Evolutionary conservation across 129 eudicot genomes (phyloP), one percentile per base, ranked within the genome.

Genomic region (Oenanthe sinensis): DNA sequence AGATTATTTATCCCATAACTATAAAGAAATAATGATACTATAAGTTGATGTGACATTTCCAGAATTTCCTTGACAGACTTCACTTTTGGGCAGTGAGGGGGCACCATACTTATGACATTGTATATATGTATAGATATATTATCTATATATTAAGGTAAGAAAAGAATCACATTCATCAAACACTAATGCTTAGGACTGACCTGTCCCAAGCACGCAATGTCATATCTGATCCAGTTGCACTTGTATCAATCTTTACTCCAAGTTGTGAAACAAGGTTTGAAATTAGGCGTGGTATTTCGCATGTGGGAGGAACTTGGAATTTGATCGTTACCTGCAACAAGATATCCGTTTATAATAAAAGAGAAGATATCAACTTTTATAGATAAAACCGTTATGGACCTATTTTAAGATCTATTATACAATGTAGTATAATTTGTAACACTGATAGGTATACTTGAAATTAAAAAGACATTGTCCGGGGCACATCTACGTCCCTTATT

Each of bases 181-280:
- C 72, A 55, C 4, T 37, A 46, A 75, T 67, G 60, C 24, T 68
- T n/a, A 0, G 52, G 70, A 60, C 80, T 67, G 52, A 90, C 99
- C 97, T 96, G 84, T 90, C 97, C 99, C 97, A 96, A 77, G 97
- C 97, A 19, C 91, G 90, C 83, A 96, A 55, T 33, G 78, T 84
- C 99, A 96, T 90, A 75, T 87, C 90, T 84, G 99, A 86, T 79
- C 95, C 92, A 78, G 86, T 81, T 82, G 87, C 86, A 72, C 79
- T 86, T 33, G 89, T 89, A 72, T 91, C 95, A 78, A 85, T 80
- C 82, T 87, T 88, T 50, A 91, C 91, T 17, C 98, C 98, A 80
- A 93, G 95, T 79, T 83, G 84, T 81, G 97, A 85, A 74, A 88
- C 95, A 81, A 96, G 85, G 82, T 84, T 88, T 55, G 97, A 87